phyloP scores from a whole-genome alignment of 768 basidiomycete genomes.

The Leccinellum rugosiceps region DNA sequence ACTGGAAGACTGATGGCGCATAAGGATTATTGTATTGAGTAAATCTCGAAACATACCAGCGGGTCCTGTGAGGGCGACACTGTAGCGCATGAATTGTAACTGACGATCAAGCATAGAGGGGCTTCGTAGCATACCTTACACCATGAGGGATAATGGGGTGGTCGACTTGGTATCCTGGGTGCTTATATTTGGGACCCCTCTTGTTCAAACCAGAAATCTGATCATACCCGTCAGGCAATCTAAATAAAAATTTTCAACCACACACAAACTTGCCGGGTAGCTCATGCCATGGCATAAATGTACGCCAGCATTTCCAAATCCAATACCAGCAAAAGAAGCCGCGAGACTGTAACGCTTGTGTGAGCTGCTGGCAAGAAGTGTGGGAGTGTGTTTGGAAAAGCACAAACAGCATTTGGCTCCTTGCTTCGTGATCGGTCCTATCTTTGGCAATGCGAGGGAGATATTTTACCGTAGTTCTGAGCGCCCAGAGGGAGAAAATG shows the following conservation, averaged over 20 bases:
- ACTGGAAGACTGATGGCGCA: slow-evolving; percentile 70
- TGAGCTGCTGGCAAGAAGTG: not conserved
- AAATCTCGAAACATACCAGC: slow-evolving; percentile 48
- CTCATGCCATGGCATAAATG: slow-evolving; percentile 90
- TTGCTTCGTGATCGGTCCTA: slow-evolving; percentile 74
- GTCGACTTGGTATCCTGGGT: slow-evolving; percentile 83
- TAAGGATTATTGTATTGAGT: not conserved
- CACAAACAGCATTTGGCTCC: slow-evolving; percentile 85
- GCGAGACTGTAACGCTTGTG: slow-evolving; percentile 56
- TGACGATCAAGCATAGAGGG: not conserved
- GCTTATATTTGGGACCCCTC: slow-evolving; percentile 87
- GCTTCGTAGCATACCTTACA: slow-evolving; percentile 48
- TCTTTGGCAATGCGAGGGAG: slow-evolving; percentile 85
- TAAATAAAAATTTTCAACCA: not conserved
- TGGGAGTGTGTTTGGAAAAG: not conserved
- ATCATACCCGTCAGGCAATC: not conserved
- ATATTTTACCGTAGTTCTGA: slow-evolving; percentile 83
- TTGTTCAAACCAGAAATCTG: slow-evolving; percentile 95
- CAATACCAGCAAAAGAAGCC: slow-evolving; percentile 92
- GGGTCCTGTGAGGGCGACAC: slow-evolving; percentile 87
- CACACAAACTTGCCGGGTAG: slow-evolving; percentile 57
- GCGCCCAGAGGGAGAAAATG: slow-evolving; percentile 93
- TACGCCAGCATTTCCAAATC: slow-evolving; percentile 92
- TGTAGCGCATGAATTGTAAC: slow-evolving; percentile 20
- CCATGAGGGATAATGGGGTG: slow-evolving; percentile 94